phyloP scores from a whole-genome alignment of 2,329 filamentous ascomycete species.

The Phialophora macrospora region DNA sequence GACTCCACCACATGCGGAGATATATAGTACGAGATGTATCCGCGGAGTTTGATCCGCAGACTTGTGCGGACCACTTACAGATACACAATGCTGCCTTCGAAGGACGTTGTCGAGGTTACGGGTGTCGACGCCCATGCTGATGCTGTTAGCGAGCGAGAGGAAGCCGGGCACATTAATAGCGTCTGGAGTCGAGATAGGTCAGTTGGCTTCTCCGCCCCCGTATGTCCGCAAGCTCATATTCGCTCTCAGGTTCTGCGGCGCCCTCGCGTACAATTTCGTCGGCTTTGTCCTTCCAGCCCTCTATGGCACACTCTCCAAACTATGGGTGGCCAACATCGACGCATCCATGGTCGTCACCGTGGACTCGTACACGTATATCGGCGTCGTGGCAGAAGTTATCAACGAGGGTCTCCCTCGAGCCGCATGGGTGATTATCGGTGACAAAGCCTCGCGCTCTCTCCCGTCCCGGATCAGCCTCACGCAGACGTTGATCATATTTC shows the following conservation, averaged over 20 bases:
- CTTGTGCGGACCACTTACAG: conserved; percentile 17
- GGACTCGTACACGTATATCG: conserved; percentile 72
- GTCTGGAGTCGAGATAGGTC: conserved; percentile 21
- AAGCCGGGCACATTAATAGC: neutral
- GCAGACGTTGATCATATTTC: conserved; percentile 62
- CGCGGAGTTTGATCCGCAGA: conserved; percentile 7
- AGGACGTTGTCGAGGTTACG: conserved; percentile 13
- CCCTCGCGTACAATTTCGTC: conserved; percentile 65
- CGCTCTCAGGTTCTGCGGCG: conserved; percentile 56
- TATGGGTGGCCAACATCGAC: conserved; percentile 74
- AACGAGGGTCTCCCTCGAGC: conserved; percentile 74
- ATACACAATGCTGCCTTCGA: conserved; percentile 23
- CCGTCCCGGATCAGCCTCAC: conserved; percentile 62
- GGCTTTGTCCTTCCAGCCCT: conserved; percentile 70
- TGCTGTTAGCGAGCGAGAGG: neutral
- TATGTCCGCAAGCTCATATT: neutral
- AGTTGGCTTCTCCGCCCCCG: neutral
- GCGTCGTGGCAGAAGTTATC: conserved; percentile 68
- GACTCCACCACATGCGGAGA: neutral
- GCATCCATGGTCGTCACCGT: conserved; percentile 66
- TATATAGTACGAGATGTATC: neutral
- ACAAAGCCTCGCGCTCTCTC: conserved; percentile 60
- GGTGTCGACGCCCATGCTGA: neutral
- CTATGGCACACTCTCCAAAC: conserved; percentile 69
- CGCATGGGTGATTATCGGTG: conserved; percentile 71